Percentiles rank a stretch among this genome's conserved stretches.
phyloP scores from a whole-genome alignment of 768 basidiomycete genomes.

The Crassisporium funariophilum region DNA sequence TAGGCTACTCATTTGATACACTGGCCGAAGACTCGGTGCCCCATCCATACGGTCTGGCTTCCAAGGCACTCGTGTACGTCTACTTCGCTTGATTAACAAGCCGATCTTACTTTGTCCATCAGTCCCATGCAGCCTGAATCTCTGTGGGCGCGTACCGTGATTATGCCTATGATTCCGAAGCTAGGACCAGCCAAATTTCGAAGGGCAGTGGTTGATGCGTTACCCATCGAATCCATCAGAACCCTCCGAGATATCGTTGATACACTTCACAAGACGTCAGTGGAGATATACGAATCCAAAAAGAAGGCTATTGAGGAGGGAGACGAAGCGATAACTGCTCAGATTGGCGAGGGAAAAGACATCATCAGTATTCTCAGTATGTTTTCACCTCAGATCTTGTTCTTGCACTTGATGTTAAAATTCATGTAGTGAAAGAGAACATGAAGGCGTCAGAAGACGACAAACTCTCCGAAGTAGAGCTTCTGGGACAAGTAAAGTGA shows the following conservation, averaged over 20 bases:
- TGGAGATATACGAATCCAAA: conserved; percentile 38
- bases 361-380: conserved; percentile 48
- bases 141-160: not conserved
- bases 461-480: conserved; percentile 33
- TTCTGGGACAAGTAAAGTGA: conserved; percentile 37
- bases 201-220: conserved; percentile 30
- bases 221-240: conserved; percentile 34
- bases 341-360: conserved; percentile 45
- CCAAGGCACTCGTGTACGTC: conserved; percentile 33
- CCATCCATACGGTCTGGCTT: conserved; percentile 33
- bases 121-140: no score
- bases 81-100: not conserved
- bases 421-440: conserved; percentile 35
- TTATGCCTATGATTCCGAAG: conserved; percentile 6
- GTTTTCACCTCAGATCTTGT: conserved; percentile 8
- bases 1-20: conserved; percentile 47
- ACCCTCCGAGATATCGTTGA: conserved; percentile 33
- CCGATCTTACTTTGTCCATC: not conserved
- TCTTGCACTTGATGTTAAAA: not conserved
- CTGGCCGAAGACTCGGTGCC: conserved; percentile 31
- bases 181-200: conserved; percentile 31
- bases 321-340: conserved; percentile 32
- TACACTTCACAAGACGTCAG: conserved; percentile 36
- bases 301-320: conserved; percentile 35
- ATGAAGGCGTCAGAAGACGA: conserved; percentile 31